Conservation (phyloP, 106 monocot genomes). For the Narthecium ossifragum region DNA sequence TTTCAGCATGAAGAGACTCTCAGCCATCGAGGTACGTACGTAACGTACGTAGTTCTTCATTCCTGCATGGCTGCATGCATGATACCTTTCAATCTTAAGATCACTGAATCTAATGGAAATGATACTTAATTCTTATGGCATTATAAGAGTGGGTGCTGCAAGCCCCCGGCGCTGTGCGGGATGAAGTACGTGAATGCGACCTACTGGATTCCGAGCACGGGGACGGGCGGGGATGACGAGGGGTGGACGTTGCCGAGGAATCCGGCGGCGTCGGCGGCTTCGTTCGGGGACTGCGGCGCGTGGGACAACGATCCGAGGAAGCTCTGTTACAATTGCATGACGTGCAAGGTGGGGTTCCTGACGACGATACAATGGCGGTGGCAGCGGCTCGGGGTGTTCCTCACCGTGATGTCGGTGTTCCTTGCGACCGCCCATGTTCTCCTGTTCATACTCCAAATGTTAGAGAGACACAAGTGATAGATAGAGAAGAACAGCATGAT, state of each 20-base stretch:
- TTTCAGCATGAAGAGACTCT: not conserved
- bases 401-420: not conserved
- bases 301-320: slow-evolving; percentile 5
- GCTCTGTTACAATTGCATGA: slow-evolving; percentile 7
- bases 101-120: too few species aligned
- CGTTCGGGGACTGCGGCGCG: not conserved
- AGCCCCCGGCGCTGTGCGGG: slow-evolving; percentile 4
- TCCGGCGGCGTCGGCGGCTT: not conserved
- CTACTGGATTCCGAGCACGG: not conserved
- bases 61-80: not conserved
- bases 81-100: too few species aligned
- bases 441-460: not conserved
- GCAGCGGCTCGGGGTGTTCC: not conserved
- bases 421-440: not conserved
- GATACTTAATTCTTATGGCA: too few species aligned
- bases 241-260: too few species aligned
- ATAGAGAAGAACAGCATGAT: not conserved
- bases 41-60: not conserved
- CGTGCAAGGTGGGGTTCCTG: slow-evolving; percentile 7
- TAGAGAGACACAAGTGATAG: not conserved
- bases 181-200: slow-evolving; percentile 4
- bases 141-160: slow-evolving; percentile 9
- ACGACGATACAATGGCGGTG: not conserved
- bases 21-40: not conserved
- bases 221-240: not conserved